Conservation (phyloP, 1,139 yeast species). For the Protomyces pachydermus region DNA sequence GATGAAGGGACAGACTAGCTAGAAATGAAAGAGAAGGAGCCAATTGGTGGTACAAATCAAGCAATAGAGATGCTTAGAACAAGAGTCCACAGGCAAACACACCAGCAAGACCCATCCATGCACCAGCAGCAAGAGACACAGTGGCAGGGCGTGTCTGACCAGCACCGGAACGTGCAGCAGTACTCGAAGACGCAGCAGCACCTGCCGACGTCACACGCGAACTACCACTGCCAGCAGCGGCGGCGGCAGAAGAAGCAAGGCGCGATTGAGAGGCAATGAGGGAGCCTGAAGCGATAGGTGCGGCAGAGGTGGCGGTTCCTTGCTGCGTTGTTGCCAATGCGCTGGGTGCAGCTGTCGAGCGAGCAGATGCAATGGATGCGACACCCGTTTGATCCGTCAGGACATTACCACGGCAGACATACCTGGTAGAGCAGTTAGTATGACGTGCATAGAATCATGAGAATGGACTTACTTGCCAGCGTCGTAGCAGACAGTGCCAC, state of each 20-base stretch:
- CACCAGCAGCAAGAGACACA: neutral
- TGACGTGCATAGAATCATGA: neutral
- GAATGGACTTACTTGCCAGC: constrained; percentile 2
- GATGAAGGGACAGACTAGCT: neutral
- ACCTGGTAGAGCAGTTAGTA: neutral
- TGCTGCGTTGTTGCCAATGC: constrained; percentile 9
- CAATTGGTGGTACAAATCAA: neutral
- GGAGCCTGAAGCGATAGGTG: constrained; percentile 8
- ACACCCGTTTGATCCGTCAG: constrained; percentile 8
- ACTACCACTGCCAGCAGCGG: neutral
- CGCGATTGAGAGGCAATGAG: constrained; percentile 11
- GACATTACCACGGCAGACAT: constrained; percentile 9
- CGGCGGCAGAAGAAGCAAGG: constrained; percentile 8
- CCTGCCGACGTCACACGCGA: neutral
- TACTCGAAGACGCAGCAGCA: neutral
- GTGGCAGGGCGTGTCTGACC: neutral
- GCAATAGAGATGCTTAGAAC: neutral
- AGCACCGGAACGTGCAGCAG: neutral
- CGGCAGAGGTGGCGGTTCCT: constrained; percentile 20
- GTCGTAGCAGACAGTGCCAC: constrained; percentile 21
- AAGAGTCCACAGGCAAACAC: neutral
- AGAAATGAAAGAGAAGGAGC: neutral
- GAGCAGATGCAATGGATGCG: constrained; percentile 1
- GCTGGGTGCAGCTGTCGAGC: neutral
- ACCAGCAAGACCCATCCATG: neutral